Percentiles rank a stretch among this genome's conserved stretches.
phyloP scores from a whole-genome alignment of 139 green algal genomes.

The Coelastrella sp. region DNA sequence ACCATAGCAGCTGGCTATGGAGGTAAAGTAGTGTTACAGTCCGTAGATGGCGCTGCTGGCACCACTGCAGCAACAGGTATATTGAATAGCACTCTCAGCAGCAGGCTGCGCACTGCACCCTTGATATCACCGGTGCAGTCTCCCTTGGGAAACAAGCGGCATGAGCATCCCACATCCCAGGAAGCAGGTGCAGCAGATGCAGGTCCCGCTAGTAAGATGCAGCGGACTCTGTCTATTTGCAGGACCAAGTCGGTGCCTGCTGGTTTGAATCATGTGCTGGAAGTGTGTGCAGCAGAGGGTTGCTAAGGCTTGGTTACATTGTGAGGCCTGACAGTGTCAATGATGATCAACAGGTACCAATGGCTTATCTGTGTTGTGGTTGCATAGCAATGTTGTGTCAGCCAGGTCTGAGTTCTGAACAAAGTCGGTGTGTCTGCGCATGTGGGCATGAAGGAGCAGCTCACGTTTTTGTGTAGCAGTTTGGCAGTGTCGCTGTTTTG shows the following conservation, averaged over 20 bases:
- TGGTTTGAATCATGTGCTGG: constrained; percentile 25
- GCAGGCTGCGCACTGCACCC: constrained; percentile 17
- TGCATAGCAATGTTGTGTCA: too few relatives aligned
- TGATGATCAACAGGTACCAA: too few relatives aligned
- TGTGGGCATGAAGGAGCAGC: background rate
- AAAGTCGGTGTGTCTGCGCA: too few relatives aligned
- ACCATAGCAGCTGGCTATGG: background rate
- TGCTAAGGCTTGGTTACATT: background rate
- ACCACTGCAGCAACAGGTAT: background rate
- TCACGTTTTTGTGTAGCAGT: too few relatives aligned
- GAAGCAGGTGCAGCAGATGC: background rate
- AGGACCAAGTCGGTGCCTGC: constrained; percentile 36
- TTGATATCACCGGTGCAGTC: background rate
- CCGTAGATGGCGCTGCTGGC: background rate
- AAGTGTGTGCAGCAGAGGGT: background rate
- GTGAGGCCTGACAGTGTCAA: too few relatives aligned
- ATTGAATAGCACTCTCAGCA: constrained; percentile 30
- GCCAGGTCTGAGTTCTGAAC: too few relatives aligned
- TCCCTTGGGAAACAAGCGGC: too few relatives aligned
- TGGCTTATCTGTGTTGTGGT: too few relatives aligned
- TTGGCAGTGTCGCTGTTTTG: too few relatives aligned
- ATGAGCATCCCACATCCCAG: too few relatives aligned
- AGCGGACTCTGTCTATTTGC: constrained; percentile 22
- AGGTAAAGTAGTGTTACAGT: background rate
- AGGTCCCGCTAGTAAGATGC: constrained; percentile 5